Percentiles rank a stretch among this genome's conserved stretches.
Conservation (phyloP, 352 stramenopile species). For the Pythium graminicola region DNA sequence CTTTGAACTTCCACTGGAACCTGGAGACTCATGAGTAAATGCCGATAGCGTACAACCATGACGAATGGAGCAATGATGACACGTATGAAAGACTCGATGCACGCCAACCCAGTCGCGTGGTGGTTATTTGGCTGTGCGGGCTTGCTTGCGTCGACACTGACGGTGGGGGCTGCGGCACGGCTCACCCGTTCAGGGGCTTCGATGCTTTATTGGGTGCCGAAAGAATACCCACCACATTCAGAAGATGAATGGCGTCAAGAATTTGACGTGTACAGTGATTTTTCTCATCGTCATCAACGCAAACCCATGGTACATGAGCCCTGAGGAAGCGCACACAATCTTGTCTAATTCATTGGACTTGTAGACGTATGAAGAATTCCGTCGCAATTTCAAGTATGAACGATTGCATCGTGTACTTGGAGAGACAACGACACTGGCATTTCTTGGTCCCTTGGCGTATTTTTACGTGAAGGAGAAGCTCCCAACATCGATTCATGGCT, state of each 20-base stretch:
- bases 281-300: conserved; percentile 91
- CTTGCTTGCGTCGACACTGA: conserved; percentile 92
- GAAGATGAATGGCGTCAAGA: conserved; percentile 89
- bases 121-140: conserved; percentile 92
- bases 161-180: conserved; percentile 91
- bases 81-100: conserved; percentile 30
- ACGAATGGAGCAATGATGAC: background rate
- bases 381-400: conserved; percentile 92
- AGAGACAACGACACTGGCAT: conserved; percentile 86
- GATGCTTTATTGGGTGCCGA: conserved; percentile 94
- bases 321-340: background rate
- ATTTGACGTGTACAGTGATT: conserved; percentile 94
- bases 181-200: conserved; percentile 93
- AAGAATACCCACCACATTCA: conserved; percentile 78
- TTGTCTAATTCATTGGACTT: background rate
- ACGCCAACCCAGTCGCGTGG: conserved; percentile 58
- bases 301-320: conserved; percentile 39
- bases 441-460: conserved; percentile 85
- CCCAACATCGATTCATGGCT: conserved; percentile 39
- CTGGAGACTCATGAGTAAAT: too few species aligned
- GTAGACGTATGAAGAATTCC: conserved; percentile 94
- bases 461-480: conserved; percentile 81
- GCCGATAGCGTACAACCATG: conserved; percentile 2
- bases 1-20: too few species aligned
- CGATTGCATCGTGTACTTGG: conserved; percentile 92